Evolutionary conservation across 2,329 filamentous ascomycete genomes (phyloP).

Genomic region (Ceratocystis cubensis): DNA sequence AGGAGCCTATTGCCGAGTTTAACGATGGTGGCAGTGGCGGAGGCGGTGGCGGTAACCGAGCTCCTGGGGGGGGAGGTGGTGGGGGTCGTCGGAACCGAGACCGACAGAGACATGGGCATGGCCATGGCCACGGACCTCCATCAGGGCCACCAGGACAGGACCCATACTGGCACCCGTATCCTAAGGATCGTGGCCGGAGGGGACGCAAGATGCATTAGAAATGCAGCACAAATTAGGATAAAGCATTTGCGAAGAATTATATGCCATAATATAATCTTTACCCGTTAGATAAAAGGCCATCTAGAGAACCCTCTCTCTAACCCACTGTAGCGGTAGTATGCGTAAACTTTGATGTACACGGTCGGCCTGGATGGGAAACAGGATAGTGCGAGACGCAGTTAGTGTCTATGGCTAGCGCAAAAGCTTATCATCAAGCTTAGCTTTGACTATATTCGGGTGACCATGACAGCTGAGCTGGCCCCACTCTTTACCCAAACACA

Average conservation of each 20-base stretch:
- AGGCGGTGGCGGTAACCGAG: slow-evolving; percentile 19
- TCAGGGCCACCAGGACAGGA: slow-evolving; percentile 16
- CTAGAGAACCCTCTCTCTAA: not conserved
- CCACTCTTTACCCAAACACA: not conserved
- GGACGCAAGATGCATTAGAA: slow-evolving; percentile 18
- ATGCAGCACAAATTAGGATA: not conserved
- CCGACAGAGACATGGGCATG: slow-evolving; percentile 10
- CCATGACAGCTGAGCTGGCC: not conserved
- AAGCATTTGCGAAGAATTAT: too few species aligned
- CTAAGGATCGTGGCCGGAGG: slow-evolving; percentile 14
- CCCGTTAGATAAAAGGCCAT: not conserved
- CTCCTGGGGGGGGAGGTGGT: slow-evolving; percentile 23
- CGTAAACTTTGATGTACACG: not conserved
- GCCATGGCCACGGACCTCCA: slow-evolving; percentile 12
- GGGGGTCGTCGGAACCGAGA: slow-evolving; percentile 17
- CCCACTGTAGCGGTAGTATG: not conserved
- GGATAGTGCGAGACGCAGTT: not conserved
- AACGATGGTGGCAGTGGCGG: not conserved
- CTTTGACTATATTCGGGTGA: not conserved
- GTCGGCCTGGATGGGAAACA: not conserved
- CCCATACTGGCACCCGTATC: slow-evolving; percentile 19
- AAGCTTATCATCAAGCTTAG: not conserved
- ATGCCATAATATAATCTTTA: not conserved
- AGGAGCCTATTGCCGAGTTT: slow-evolving; percentile 40
- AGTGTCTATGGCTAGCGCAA: not conserved